phyloP scores from a whole-genome alignment of 2,329 filamentous ascomycete genomes.

The Cylindrodendrum hubeiense region DNA sequence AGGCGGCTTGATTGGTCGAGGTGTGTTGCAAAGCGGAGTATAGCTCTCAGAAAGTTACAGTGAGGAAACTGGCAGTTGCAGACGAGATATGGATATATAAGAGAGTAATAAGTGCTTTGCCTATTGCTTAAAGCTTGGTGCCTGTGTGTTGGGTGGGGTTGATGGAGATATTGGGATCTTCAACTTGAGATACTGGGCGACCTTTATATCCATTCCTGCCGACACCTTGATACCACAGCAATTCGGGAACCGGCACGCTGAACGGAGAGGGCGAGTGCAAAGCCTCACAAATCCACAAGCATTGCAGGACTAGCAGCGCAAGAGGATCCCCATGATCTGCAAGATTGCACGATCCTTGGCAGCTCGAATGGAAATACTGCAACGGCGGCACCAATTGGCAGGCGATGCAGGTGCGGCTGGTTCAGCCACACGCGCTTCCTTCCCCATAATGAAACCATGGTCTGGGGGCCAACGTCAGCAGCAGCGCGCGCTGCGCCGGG shows the following conservation, averaged over 20 bases:
- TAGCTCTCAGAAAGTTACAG: not conserved
- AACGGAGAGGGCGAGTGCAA: not conserved
- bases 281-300: slow-evolving; percentile 4
- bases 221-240: not conserved
- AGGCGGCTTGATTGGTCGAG: not conserved
- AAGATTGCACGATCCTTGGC: not conserved
- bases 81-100: too few species aligned
- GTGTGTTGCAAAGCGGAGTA: not conserved
- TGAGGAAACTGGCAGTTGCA: not conserved
- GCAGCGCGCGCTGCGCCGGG: not conserved
- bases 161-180: not conserved
- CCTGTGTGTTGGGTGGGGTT: not conserved
- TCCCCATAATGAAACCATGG: not conserved
- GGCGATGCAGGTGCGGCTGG: slow-evolving; percentile 1
- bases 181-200: not conserved
- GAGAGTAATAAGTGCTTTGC: not conserved
- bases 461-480: not conserved
- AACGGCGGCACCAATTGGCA: slow-evolving; percentile 17
- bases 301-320: not conserved
- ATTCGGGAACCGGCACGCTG: slow-evolving; percentile 17
- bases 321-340: not conserved
- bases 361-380: not conserved
- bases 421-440: not conserved
- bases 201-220: slow-evolving; percentile 11
- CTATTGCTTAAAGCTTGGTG: not conserved